Base-by-base conservation (phyloP, 768 basidiomycete species). In the Auriscalpium vulgare region DNA sequence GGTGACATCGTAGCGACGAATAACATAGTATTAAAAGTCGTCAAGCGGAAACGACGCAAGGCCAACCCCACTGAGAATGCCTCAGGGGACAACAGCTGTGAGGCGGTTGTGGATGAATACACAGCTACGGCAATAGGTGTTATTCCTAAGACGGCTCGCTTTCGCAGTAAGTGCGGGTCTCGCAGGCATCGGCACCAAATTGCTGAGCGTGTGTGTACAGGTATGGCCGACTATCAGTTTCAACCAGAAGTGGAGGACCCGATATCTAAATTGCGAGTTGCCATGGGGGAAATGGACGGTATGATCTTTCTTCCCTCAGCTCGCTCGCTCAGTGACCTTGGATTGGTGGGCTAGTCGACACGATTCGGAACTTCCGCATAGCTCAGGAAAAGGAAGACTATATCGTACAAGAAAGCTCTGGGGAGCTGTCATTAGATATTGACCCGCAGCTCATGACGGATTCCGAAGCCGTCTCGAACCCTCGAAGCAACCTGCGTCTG, bases 161-260 rank as follows among this genome's bases (percentile, higher is more conserved):
- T 97, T 73, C 80, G 95, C 71, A 87, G 95, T 95, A 65, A 71
- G 87, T 40, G 51, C 21, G 16, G 37, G 29, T 29, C 29, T 29
- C 29, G 29, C 29, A 29, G 29, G 4, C 29, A 7, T 29, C 29
- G 29, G 29, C 29, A 5, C 29, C 29, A 29, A 5, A 29, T 29
- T 29, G 29, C 29, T 29, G 29, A 29, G 29, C 29, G 29, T 29
- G 29, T 29, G 29, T 29, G 29, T 4, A 46, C 14, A 97, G 95
- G 85, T 56, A 92, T 97, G 89, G 90, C 85, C 40, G 95, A 98
- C 68, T 97, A 84, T 67, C 94, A 97, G 69, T 97, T 84, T 69
- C 80, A 85, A 58, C 91, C 91, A 1, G 76, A 87, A 55, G 72
- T 76, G 67, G 68, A 81, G 13, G 92, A 95, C 64, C 84, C 87